A percentile compares a stretch with the other conserved stretches of the same genome.
phyloP scores from a whole-genome alignment of 495 filamentous ascomycete species.

The Lophiotrema nucula region DNA sequence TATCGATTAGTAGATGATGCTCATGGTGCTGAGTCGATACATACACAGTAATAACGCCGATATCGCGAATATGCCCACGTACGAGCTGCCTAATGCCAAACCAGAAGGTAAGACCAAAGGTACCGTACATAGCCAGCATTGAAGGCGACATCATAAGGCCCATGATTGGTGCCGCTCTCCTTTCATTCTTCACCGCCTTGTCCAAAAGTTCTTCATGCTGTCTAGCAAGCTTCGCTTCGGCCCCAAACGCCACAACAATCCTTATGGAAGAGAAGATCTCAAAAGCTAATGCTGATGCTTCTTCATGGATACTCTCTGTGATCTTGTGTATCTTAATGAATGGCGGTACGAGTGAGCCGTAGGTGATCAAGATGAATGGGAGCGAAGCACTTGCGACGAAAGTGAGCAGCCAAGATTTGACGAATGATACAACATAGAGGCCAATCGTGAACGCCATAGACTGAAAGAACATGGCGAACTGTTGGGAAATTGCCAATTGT shows the following conservation, averaged over 20 bases:
- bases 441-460: constrained; percentile 34
- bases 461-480: constrained; percentile 37
- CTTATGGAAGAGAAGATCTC: constrained; percentile 44
- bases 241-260: constrained; percentile 64
- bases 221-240: constrained; percentile 53
- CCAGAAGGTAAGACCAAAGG: constrained; percentile 38
- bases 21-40: too few species aligned
- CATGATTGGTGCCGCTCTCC: constrained; percentile 52
- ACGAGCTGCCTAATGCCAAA: constrained; percentile 37
- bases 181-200: constrained; percentile 55
- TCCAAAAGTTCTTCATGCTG: constrained; percentile 58
- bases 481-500: constrained; percentile 37
- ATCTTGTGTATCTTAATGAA: constrained; percentile 56
- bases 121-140: constrained; percentile 36
- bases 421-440: constrained; percentile 37
- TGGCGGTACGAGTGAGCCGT: constrained; percentile 55
- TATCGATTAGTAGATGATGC: background rate
- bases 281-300: constrained; percentile 60
- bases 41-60: constrained; percentile 30
- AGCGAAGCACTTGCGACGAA: constrained; percentile 54
- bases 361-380: constrained; percentile 56
- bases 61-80: constrained; percentile 15
- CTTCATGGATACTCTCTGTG: constrained; percentile 57
- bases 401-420: constrained; percentile 34
- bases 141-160: constrained; percentile 36